Base-by-base conservation (phyloP, 495 filamentous ascomycete genomes). In the Daldinia decipiens region DNA sequence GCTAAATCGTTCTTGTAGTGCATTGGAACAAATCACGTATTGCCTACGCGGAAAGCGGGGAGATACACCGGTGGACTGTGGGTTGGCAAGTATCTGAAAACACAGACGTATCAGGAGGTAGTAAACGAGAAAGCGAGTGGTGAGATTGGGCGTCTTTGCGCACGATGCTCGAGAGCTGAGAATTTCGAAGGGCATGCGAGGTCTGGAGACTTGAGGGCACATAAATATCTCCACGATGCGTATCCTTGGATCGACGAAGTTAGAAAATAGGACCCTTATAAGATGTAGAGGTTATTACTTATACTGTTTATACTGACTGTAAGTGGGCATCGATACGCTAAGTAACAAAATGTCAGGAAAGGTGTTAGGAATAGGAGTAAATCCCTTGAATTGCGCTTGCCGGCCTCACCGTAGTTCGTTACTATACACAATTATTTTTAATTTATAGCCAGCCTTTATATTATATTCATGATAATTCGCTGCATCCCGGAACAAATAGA, bases 11-110 rank as follows among this genome's bases (percentile, higher is more conserved):
- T 13, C 3, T 34, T 4, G 0, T n/a, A 79, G 78, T 81, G 79
- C 45, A 87, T 87, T 59, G 85, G 83, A 4, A 87, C 85, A 2
- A 86, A 87, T 68, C 85, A 86, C 66, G 84, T 87, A 6, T 77
- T 87, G 3, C 84, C 85, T 0, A 87, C 85, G 0, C 75, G 79
- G 5, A 82, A 81, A 38, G 83, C 83, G 2, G 82, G 83, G 0
- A 68, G 78, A 8, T 86, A 83, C 63, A 86, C 84, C 0, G 83
- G 83, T 5, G 84, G 84, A 1, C 74, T 86, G 15, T 86, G 84
- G 84, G 82, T 85, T 8, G 84, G 85, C 13, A 87, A 86, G 62
- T 87, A 78, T 67, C 71, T 86, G 15, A 76, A 79, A 53, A 87
- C 84, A 0, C 79, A 83, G 21, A 86, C 84, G 3, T 87, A 86